Evolutionary conservation across 2,329 filamentous ascomycete species (phyloP), one percentile per base, ranked within the genome.

Genomic region (Chaetomium globosum): DNA sequence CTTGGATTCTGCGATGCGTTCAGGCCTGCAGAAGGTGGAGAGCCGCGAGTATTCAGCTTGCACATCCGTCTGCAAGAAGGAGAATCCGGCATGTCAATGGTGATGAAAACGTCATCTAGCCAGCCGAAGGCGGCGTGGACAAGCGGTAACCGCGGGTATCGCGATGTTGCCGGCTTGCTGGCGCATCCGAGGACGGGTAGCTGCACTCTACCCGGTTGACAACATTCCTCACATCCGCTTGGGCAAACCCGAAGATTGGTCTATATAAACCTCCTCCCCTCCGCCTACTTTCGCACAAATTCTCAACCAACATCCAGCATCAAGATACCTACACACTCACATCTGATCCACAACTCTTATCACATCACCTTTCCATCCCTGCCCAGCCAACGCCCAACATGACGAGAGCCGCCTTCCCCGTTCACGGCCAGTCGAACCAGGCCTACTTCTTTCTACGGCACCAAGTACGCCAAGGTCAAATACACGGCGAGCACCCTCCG

Each of bases 371-470:
- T 10, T 23, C 23, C 12, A 21, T 4, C 1, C n/a, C 7, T 31
- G 12, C 3, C 12, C 26, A 19, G 30, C 23, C 9, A 43, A 8
- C 33, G 13, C n/a, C 31, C 55, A 58, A 7, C 19, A 52, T 60
- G 46, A 26, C 13, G 6, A 19, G 30, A 10, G 13, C 58, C 46
- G 19, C n/a, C 16, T 33, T 61, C n/a, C 59, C 52, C 21, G 59
- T 55, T 13, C 49, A 33, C 23, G 59, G 59, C 51, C 16, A 36
- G 21, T 3, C 12, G 6, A 28, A 28, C n/a, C 51, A 61, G 39
- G 51, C 43, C 49, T 61, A 61, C 59, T 61, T 61, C 59, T 54
- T 54, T 54, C 49, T 51, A 48, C 51, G 59, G 59, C 59, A 12
- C 36, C 51, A 61, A 52, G 16, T 64, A 64, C 57, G 62, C 48